Evolutionary conservation across 371 early-diverging fungal genomes (phyloP).

Genomic region (Apophysomyces elegans): DNA sequence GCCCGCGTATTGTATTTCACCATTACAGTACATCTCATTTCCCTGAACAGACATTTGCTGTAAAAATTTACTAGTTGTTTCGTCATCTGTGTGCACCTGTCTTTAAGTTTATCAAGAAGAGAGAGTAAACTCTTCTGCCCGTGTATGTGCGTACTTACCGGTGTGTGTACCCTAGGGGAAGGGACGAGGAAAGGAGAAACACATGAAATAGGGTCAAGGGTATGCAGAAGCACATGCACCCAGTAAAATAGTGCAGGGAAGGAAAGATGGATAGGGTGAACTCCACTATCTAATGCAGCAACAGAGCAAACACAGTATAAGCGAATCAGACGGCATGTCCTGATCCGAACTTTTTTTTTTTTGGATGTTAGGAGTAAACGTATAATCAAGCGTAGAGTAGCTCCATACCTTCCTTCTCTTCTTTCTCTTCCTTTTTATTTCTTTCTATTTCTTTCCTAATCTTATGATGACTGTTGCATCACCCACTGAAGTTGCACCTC

Average conservation of each 20-base stretch:
- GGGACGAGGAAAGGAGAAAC: conserved; percentile 6
- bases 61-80: too few relatives aligned
- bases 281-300: conserved; percentile 3
- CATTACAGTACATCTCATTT: too few relatives aligned
- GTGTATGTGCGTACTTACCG: too few relatives aligned
- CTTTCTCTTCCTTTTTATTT: conserved; percentile 13
- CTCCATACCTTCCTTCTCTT: not conserved
- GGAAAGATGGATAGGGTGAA: not conserved
- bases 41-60: too few relatives aligned
- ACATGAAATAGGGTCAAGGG: conserved; percentile 7
- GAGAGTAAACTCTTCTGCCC: too few relatives aligned
- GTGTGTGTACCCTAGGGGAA: too few relatives aligned
- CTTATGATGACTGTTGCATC: conserved; percentile 30
- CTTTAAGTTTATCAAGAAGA: too few relatives aligned
- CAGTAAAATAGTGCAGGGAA: conserved; percentile 7
- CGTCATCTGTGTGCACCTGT: too few relatives aligned
- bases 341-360: conserved; percentile 3
- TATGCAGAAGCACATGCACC: conserved; percentile 12
- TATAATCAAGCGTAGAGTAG: not conserved
- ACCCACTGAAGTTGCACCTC: conserved; percentile 39
- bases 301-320: not conserved
- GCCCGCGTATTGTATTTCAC: too few relatives aligned
- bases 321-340: not conserved
- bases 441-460: conserved; percentile 4
- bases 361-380: conserved; percentile 7